Evolutionary conservation across 2,329 filamentous ascomycete genomes (phyloP).

Genomic region (Davidsoniella virescens): DNA sequence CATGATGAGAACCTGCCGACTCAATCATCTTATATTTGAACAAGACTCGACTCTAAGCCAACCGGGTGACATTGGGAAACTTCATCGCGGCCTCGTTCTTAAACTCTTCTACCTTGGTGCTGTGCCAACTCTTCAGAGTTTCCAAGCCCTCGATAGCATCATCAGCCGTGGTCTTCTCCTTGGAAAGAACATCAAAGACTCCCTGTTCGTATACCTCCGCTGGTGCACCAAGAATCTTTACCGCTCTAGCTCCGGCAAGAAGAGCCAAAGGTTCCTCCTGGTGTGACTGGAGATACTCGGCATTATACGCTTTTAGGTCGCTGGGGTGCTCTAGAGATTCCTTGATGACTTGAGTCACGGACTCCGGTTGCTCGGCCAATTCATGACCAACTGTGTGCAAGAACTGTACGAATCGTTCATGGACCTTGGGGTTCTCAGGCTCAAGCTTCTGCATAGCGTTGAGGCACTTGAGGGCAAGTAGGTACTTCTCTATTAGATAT

Average conservation of each 20-base stretch:
- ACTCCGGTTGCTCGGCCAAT: slow-evolving; percentile 42
- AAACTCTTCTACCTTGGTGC: slow-evolving; percentile 30
- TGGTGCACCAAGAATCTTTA: slow-evolving; percentile 39
- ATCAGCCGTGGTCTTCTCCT: slow-evolving; percentile 33
- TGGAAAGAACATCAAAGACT: slow-evolving; percentile 40
- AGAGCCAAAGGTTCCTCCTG: slow-evolving; percentile 44
- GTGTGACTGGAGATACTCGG: slow-evolving; percentile 47
- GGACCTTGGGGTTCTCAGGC: slow-evolving; percentile 51
- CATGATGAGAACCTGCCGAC: background rate
- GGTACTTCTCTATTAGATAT: slow-evolving; percentile 51
- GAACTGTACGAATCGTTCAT: slow-evolving; percentile 59
- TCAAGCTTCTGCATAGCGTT: slow-evolving; percentile 57
- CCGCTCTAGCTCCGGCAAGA: slow-evolving; percentile 45
- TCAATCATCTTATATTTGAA: background rate
- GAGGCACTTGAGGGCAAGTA: slow-evolving; percentile 76
- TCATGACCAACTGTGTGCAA: slow-evolving; percentile 42
- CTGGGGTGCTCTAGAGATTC: slow-evolving; percentile 34
- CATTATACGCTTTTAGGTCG: slow-evolving; percentile 48
- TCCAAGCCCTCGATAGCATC: slow-evolving; percentile 35
- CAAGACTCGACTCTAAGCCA: slow-evolving; percentile 19
- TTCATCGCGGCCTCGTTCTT: slow-evolving; percentile 31
- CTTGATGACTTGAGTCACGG: slow-evolving; percentile 54
- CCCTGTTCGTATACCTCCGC: slow-evolving; percentile 43
- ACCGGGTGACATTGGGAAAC: slow-evolving; percentile 34
- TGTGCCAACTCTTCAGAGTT: slow-evolving; percentile 32